Percentiles rank a stretch among this genome's conserved stretches.
These are phyloP conservation scores for Vitis rupestris DNA, from an alignment of 164 flowering plant genomes.

Conservation along the genomic window DNA sequence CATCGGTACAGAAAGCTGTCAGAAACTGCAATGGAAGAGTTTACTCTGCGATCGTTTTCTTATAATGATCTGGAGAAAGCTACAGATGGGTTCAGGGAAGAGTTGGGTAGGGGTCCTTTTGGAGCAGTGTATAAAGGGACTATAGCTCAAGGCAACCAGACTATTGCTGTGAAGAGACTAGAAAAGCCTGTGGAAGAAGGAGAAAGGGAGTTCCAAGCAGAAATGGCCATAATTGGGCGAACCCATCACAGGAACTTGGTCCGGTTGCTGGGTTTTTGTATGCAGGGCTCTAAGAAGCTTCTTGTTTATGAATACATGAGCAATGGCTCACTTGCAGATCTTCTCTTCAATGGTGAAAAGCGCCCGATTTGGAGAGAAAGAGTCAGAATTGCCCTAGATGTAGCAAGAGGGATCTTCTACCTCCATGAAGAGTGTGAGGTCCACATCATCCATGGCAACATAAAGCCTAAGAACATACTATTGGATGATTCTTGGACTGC, in stretches of 20 bases:
- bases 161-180: constrained; percentile 33
- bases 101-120: constrained; percentile 25
- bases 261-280: constrained; percentile 26
- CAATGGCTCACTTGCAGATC: constrained; percentile 33
- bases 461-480: constrained; percentile 36
- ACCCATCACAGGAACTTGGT: constrained; percentile 33
- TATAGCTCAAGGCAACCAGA: neutral
- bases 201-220: constrained; percentile 28
- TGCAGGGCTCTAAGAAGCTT: constrained; percentile 24
- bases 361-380: constrained; percentile 28
- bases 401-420: constrained; percentile 35
- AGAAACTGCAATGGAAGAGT: neutral
- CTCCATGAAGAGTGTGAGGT: constrained; percentile 37
- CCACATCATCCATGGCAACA: constrained; percentile 35
- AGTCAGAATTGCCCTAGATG: constrained; percentile 24
- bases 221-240: constrained; percentile 22
- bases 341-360: constrained; percentile 23
- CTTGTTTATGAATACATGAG: constrained; percentile 43
- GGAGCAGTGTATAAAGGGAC: constrained; percentile 28
- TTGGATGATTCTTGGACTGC: constrained; percentile 28
- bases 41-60: neutral
- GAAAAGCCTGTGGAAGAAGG: constrained; percentile 19
- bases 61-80: constrained; percentile 19
- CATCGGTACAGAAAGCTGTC: neutral
- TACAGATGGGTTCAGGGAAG: constrained; percentile 24